Base-by-base conservation (phyloP, 805 yeast species). In the Candida sanyiensis region DNA sequence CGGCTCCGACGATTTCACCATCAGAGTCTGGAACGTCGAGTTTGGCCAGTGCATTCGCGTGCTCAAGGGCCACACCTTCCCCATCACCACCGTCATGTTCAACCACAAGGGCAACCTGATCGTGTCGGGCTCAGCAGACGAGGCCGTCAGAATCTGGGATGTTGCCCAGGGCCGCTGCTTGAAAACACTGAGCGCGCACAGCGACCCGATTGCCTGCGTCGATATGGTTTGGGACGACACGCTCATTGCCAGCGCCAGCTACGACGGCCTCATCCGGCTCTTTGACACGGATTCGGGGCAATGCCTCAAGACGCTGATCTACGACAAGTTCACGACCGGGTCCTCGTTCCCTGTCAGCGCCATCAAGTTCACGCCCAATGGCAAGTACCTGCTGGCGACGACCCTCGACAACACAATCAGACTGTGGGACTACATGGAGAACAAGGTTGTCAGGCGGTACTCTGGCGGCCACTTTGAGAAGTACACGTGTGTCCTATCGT, bases 91-190 rank as follows among this genome's bases (percentile, higher is more conserved):
- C n/a, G 60, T 87, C 5, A 69, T 69, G 37, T 90, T 80, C 64
- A 83, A 77, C 46, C 59, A 67, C 28, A 81, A 80, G 56, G 96
- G 96, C 1, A 84, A 86, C 45, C 59, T 93, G 17, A 57, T 93
- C 12, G 77, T 84, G 18, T 75, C 89, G 30, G 95, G 95, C 0
- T 77, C 94, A 1, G 76, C 93, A 36, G 98, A 90, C 59, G 97
- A 90, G 56, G 86, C 90, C 37, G 80, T 93, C 12, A 73, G 89
- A 37, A 71, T 90, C 3, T 90, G 98, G 98, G 96, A 90, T 59
- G 73, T 82, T 2, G 65, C 68, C 23, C 66, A 75, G 15, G 94
- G 94, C 1, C 70, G 70, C 28, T 73, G 84, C 40, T 62, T 87
- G 50, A 79, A 83, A 53, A 85, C 94, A 0, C 63, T 90, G 35